Conservation (phyloP, 2,329 filamentous ascomycete species). For the Orbilia oligospora region DNA sequence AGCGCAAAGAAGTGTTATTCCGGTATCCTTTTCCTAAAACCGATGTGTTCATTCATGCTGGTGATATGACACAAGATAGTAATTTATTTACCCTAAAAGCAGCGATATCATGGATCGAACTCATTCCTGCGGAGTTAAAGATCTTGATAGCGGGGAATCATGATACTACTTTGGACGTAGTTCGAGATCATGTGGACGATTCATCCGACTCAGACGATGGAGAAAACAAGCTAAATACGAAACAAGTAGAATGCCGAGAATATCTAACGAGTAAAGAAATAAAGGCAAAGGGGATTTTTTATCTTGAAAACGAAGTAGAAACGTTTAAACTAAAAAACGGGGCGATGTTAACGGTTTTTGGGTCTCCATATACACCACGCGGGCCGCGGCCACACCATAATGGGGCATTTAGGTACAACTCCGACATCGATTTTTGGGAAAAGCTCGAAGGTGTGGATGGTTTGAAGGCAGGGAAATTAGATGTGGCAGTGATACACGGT, state of each 20-base stretch:
- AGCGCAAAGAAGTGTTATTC: constrained; percentile 28
- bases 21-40: constrained; percentile 73
- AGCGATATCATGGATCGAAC: constrained; percentile 77
- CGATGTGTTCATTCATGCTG: constrained; percentile 82
- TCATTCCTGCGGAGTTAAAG: constrained; percentile 76
- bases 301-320: constrained; percentile 74
- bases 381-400: constrained; percentile 38
- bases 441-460: constrained; percentile 67
- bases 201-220: constrained; percentile 71
- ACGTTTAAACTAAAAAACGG: constrained; percentile 71
- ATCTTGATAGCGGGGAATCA: constrained; percentile 75
- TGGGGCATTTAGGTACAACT: constrained; percentile 45
- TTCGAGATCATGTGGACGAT: constrained; percentile 68
- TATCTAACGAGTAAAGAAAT: constrained; percentile 68
- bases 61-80: constrained; percentile 82
- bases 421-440: constrained; percentile 11
- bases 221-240: constrained; percentile 69
- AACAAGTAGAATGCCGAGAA: constrained; percentile 69
- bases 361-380: constrained; percentile 42
- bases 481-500: constrained; percentile 78
- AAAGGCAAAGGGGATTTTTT: constrained; percentile 72
- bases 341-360: constrained; percentile 73
- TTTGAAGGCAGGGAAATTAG: neutral
- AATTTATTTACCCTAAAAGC: constrained; percentile 73
- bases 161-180: constrained; percentile 77